These are phyloP conservation scores for Hypsizygus marmoreus DNA, from an alignment of 768 basidiomycete genomes.

Conservation along the genomic window DNA sequence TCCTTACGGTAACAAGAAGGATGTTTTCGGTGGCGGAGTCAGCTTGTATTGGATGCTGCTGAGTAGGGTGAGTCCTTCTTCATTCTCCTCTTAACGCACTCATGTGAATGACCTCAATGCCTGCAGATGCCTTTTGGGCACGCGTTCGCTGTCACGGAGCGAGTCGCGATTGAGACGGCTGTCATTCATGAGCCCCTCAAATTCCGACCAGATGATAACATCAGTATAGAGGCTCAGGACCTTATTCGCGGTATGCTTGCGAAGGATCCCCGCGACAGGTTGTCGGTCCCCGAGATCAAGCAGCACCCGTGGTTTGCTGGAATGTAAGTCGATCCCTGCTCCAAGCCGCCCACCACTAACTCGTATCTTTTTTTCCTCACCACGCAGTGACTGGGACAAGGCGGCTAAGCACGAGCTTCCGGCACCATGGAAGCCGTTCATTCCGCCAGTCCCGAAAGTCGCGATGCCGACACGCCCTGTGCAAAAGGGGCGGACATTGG, in stretches of 20 bases:
- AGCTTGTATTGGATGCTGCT: constrained; percentile 12
- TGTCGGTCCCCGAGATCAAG: constrained; percentile 2
- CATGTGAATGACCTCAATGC: not conserved
- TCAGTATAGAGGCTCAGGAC: constrained; percentile 4
- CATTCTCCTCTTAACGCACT: not conserved
- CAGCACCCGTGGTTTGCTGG: constrained; percentile 9
- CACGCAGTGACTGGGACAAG: constrained; percentile 4
- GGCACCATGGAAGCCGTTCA: constrained; percentile 9
- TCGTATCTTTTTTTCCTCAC: not conserved
- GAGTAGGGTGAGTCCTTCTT: not conserved
- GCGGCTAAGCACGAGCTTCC: not conserved
- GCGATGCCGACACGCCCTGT: not conserved
- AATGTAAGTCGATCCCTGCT: constrained; percentile 9
- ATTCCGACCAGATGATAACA: constrained; percentile 2
- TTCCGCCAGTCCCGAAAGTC: not conserved
- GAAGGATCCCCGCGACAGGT: not conserved
- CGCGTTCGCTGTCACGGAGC: not conserved
- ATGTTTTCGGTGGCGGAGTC: constrained; percentile 13
- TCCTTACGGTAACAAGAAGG: constrained; percentile 9
- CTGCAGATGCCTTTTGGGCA: constrained; percentile 14
- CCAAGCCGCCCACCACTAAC: not conserved
- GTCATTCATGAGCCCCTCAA: constrained; percentile 3
- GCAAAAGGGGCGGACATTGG: not conserved
- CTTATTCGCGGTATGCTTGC: constrained; percentile 4
- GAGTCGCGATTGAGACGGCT: not conserved